Evolutionary conservation across 345 rosid species (phyloP).

Genomic region (Rhodomyrtus tomentosa): DNA sequence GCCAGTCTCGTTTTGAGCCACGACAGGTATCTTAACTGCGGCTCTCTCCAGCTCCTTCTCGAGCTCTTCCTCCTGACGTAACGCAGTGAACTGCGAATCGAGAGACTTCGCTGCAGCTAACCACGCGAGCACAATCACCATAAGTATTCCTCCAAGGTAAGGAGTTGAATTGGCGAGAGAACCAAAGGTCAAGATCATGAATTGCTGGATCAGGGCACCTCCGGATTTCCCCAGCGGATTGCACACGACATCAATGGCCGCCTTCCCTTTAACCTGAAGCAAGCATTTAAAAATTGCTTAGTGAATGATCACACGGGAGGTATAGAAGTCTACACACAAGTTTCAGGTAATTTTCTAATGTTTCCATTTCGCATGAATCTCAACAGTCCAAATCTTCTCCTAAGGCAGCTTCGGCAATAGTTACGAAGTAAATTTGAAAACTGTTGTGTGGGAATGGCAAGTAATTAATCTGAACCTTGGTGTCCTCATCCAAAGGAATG

Average conservation of each 20-base stretch:
- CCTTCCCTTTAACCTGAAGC: constrained; percentile 85
- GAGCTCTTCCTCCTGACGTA: constrained; percentile 82
- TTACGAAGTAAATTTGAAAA: background rate
- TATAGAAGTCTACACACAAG: background rate
- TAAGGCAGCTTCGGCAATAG: background rate
- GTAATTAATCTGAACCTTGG: constrained; percentile 45
- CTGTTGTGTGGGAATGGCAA: background rate
- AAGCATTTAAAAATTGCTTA: background rate
- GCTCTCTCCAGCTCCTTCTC: constrained; percentile 97
- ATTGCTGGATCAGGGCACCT: constrained; percentile 94
- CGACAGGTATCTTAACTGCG: constrained; percentile 64
- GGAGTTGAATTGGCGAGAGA: constrained; percentile 95
- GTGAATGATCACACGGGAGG: background rate
- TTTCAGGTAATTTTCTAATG: background rate
- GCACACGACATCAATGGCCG: constrained; percentile 93
- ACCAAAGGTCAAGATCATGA: constrained; percentile 92
- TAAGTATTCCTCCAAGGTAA: constrained; percentile 71
- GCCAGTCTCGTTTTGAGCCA: constrained; percentile 37
- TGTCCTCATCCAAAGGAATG: constrained; percentile 93
- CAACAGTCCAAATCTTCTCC: background rate
- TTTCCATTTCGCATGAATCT: background rate
- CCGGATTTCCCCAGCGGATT: constrained; percentile 93
- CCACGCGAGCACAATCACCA: constrained; percentile 81
- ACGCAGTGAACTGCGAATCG: constrained; percentile 61
- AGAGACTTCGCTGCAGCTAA: constrained; percentile 81